Evolutionary conservation across 1,284 basidiomycete species (phyloP), one percentile per base, ranked within the genome.

Genomic region (Fomitopsis schrenkii): DNA sequence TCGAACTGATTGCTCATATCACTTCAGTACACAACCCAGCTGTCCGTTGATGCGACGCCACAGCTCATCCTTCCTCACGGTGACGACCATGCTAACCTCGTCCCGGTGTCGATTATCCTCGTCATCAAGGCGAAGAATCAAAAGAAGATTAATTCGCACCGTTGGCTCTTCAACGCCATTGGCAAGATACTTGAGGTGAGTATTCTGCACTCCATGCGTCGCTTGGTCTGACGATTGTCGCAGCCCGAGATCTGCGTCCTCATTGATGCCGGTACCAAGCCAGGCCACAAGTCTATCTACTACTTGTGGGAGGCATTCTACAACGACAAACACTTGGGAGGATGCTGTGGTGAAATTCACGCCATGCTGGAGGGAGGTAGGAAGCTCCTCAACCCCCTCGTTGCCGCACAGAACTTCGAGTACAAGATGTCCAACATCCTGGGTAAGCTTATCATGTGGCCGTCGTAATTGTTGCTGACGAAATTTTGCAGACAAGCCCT

Each of bases 401-500:
- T 96, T 36, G 95, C 95, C 10, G 94, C 94, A 28, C 97, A 98
- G 75, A 98, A 98, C 77, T 98, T 99, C 70, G 97, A 99, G 77
- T 98, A 98, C 80, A 98, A 94, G 79, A 96, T 96, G 92, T 95
- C 93, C 42, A 96, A 96, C 75, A 97, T 97, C 69, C 80, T 96
- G 30, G 93, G 92, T 86, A 75, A 68, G 76, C n/a, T 12, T 17
- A 9, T 17, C 40, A 17, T 50, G 36, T 19, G 22, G 61, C 6
- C 36, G 19, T 48, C 28, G 44, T 45, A 10, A 33, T 55, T 58
- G 54, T 42, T 62, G 48, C 61, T 58, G 22, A 57, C 19, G 55
- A n/a, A 41, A 61, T 22, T 22, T 59, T 38, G 46, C 65, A 89
- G 93, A 95, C 72, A 95, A 97, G 75, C 96, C 96, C 2, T 81